A percentile compares a stretch with the other conserved stretches of the same genome.
Evolutionary conservation across 2,329 filamentous ascomycete genomes (phyloP).

Genomic region (Aspergillus transmontanensis): DNA sequence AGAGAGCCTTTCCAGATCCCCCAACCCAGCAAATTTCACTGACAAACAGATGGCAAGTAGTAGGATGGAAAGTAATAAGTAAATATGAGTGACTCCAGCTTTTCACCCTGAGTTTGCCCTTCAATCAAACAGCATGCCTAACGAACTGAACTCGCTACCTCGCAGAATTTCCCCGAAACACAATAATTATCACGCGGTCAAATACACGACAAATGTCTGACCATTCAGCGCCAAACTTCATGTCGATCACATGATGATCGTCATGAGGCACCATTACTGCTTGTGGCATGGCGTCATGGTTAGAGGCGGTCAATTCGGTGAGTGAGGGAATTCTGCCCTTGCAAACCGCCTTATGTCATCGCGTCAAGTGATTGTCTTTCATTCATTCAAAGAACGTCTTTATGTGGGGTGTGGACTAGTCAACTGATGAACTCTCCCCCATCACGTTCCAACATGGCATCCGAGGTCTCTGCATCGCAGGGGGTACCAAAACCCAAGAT

Average conservation of each 20-base stretch:
- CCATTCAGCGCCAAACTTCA: not conserved
- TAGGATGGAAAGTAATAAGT: not conserved
- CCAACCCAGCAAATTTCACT: not conserved
- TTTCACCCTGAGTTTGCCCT: not conserved
- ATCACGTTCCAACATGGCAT: constrained; percentile 25
- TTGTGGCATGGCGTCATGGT: not conserved
- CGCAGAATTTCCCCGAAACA: not conserved
- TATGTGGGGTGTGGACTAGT: constrained; percentile 2
- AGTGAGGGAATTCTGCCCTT: not conserved
- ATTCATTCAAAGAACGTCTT: not conserved
- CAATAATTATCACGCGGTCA: constrained; percentile 5
- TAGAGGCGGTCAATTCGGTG: not conserved
- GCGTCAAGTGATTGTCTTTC: constrained; percentile 1
- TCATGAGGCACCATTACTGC: not conserved
- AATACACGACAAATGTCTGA: not conserved
- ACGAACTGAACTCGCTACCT: not conserved
- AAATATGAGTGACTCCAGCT: not conserved
- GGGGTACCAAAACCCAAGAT: constrained; percentile 26
- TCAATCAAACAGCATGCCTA: not conserved
- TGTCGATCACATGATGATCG: constrained; percentile 4
- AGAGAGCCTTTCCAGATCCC: not conserved
- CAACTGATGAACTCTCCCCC: constrained; percentile 13
- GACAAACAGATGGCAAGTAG: not conserved
- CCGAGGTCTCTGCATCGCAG: constrained; percentile 16
- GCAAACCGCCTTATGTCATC: constrained; percentile 3